phyloP scores from a whole-genome alignment of 768 basidiomycete species.

The Suillus alpinus region DNA sequence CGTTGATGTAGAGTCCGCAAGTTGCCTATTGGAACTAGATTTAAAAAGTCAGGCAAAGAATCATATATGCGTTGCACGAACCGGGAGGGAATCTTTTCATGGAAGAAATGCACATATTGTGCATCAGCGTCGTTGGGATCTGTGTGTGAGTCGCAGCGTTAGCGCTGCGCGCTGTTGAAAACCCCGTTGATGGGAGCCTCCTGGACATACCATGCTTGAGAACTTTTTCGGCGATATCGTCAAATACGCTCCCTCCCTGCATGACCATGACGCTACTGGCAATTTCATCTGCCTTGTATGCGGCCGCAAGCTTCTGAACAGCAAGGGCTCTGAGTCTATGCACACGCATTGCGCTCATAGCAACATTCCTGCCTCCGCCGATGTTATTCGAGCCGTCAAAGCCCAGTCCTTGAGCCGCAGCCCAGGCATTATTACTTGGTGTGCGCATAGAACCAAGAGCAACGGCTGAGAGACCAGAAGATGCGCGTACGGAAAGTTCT shows the following conservation, averaged over 20 bases:
- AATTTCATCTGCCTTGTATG: conserved; percentile 86
- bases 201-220: conserved; percentile 56
- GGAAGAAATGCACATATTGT: conserved; percentile 90
- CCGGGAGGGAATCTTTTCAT: conserved; percentile 93
- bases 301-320: conserved; percentile 82
- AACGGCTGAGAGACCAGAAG: conserved; percentile 77
- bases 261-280: conserved; percentile 93
- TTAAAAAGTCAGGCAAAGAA: conserved; percentile 16
- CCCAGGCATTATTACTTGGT: conserved; percentile 50
- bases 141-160: conserved; percentile 24
- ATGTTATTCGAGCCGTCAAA: conserved; percentile 54
- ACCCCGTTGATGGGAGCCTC: neutral
- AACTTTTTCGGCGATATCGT: conserved; percentile 88
- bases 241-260: conserved; percentile 91
- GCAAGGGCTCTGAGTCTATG: conserved; percentile 79
- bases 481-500: conserved; percentile 83
- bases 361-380: conserved; percentile 65
- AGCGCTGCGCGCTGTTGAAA: neutral
- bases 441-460: conserved; percentile 67
- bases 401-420: conserved; percentile 59
- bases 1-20: conserved; percentile 81
- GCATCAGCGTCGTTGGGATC: conserved; percentile 79
- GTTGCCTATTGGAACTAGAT: conserved; percentile 51
- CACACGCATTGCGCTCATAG: conserved; percentile 83
- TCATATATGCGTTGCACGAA: conserved; percentile 32